These are phyloP conservation scores for Croton laevigatus DNA, from an alignment of 441 rosid species.

Conservation along the genomic window DNA sequence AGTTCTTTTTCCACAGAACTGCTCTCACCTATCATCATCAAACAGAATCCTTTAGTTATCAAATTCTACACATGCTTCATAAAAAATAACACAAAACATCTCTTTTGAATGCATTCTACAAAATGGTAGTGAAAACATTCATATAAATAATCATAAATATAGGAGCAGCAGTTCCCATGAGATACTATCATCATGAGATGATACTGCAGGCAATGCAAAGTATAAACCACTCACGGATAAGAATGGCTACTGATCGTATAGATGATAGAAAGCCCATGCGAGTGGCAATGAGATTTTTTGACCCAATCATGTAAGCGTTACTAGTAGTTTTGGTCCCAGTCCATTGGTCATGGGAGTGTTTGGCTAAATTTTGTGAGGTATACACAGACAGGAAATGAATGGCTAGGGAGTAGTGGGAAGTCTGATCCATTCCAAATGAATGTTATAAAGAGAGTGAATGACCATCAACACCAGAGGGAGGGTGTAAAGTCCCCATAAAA, in stretches of 20 bases:
- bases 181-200: neutral
- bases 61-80: conserved; percentile 1
- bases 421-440: too few relatives aligned
- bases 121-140: conserved; percentile 6
- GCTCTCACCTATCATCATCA: conserved; percentile 80
- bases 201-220: neutral
- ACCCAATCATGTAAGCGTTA: neutral
- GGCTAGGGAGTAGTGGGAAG: neutral
- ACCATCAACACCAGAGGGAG: too few relatives aligned
- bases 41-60: conserved; percentile 26
- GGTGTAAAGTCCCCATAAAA: neutral
- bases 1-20: conserved; percentile 91
- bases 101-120: conserved; percentile 3
- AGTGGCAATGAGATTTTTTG: too few relatives aligned
- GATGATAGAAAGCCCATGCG: neutral
- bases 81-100: conserved; percentile 16
- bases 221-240: neutral
- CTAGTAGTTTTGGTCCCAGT: too few relatives aligned
- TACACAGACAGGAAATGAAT: neutral
- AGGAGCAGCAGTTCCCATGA: neutral
- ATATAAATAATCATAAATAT: neutral
- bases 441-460: too few relatives aligned
- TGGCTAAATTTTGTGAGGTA: neutral
- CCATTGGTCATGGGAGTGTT: neutral
- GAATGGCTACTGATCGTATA: neutral